Evolutionary conservation across 2,329 filamentous ascomycete species (phyloP).

Genomic region (Penicillium sp.): DNA sequence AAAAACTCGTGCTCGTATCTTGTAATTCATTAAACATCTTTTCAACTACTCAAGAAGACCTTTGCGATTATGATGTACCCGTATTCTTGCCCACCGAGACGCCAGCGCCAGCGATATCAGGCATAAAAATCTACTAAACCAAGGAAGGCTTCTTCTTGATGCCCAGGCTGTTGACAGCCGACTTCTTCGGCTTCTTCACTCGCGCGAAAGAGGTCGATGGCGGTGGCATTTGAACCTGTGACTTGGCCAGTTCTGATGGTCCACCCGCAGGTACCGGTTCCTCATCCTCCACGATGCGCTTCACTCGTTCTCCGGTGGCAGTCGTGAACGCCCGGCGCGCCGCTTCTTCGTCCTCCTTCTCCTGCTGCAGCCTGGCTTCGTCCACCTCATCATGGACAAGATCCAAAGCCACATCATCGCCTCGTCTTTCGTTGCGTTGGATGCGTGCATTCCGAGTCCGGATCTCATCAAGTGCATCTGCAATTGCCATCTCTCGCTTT

Average conservation of each 20-base stretch:
- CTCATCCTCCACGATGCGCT: constrained; percentile 54
- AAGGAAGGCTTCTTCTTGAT: constrained; percentile 79
- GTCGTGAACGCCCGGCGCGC: constrained; percentile 74
- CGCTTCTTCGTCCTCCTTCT: constrained; percentile 78
- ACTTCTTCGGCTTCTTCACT: constrained; percentile 82
- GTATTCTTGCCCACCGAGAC: constrained; percentile 5
- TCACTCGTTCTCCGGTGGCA: constrained; percentile 55
- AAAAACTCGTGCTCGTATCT: no score
- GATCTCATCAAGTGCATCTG: constrained; percentile 93
- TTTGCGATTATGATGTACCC: no score
- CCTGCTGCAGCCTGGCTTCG: constrained; percentile 62
- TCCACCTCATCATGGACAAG: constrained; percentile 58
- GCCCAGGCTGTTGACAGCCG: constrained; percentile 68
- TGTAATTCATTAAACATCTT: no score
- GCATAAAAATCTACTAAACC: constrained; percentile 21
- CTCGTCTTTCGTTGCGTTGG: constrained; percentile 69
- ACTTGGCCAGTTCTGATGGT: constrained; percentile 36
- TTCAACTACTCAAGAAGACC: no score
- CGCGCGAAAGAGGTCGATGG: constrained; percentile 67
- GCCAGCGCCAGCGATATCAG: constrained; percentile 14
- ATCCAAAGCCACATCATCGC: constrained; percentile 54
- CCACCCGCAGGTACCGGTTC: constrained; percentile 26
- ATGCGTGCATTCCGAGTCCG: constrained; percentile 84
- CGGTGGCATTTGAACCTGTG: constrained; percentile 39
- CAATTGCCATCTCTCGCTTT: constrained; percentile 92